Conservation (phyloP, 2,329 filamentous ascomycete species). For the Tolypocladium ophioglossoides region DNA sequence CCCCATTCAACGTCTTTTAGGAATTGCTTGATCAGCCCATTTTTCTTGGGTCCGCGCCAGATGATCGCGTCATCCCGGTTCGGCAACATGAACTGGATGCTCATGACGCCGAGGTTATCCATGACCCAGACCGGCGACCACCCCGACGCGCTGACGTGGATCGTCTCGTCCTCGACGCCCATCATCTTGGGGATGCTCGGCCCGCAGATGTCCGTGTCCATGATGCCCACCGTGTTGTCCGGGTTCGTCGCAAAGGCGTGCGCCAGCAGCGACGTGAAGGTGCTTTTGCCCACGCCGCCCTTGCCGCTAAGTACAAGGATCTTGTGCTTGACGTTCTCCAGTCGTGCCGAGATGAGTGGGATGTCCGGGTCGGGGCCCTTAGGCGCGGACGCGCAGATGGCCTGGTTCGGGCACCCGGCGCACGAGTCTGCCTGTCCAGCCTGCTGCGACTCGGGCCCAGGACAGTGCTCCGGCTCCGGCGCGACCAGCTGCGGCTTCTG, state of each 20-base stretch:
- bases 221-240: constrained; percentile 74
- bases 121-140: constrained; percentile 95
- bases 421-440: constrained; percentile 71
- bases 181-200: constrained; percentile 98
- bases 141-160: constrained; percentile 78
- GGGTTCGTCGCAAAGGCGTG: constrained; percentile 82
- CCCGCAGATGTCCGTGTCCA: constrained; percentile 97
- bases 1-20: constrained; percentile 98
- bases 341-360: constrained; percentile 71
- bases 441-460: constrained; percentile 71
- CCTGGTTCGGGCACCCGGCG: constrained; percentile 89
- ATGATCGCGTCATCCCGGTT: constrained; percentile 91
- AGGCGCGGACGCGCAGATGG: constrained; percentile 85
- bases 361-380: constrained; percentile 96
- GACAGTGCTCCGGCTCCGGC: constrained; percentile 93
- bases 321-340: constrained; percentile 78
- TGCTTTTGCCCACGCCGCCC: constrained; percentile 93
- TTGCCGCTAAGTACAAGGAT: constrained; percentile 89
- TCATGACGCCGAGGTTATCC: constrained; percentile 94
- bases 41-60: constrained; percentile 97
- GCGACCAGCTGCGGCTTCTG: constrained; percentile 77
- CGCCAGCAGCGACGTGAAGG: constrained; percentile 78
- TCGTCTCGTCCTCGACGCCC: constrained; percentile 87
- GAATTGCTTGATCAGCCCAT: constrained; percentile 95
- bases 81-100: constrained; percentile 95